Evolutionary conservation across 1,284 basidiomycete genomes (phyloP).

Genomic region (Naganishia sp.): DNA sequence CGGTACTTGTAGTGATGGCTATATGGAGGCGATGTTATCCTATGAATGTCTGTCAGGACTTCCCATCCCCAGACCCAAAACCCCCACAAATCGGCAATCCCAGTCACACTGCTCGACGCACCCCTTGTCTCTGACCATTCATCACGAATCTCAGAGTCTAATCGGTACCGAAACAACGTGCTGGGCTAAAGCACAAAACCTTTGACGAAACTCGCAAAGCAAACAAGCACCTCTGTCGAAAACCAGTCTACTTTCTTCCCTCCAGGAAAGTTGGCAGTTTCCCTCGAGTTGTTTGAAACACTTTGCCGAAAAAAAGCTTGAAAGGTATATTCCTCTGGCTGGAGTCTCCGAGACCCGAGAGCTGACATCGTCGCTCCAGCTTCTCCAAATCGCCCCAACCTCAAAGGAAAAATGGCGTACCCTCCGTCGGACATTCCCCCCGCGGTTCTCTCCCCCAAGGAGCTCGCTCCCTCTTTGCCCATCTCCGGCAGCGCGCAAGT

Average conservation of each 20-base stretch:
- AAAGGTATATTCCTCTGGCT: background rate
- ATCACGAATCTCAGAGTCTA: slow-evolving; percentile 10
- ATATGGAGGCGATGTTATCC: slow-evolving; percentile 11
- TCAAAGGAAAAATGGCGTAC: slow-evolving; percentile 24
- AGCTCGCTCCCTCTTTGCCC: slow-evolving; percentile 31
- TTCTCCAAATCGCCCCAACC: slow-evolving; percentile 7
- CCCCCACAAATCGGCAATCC: slow-evolving; percentile 31
- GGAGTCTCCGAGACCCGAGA: background rate
- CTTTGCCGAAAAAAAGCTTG: slow-evolving; percentile 7
- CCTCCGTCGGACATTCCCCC: slow-evolving; percentile 25
- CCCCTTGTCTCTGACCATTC: slow-evolving; percentile 22
- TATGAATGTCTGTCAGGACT: background rate
- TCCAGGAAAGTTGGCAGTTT: slow-evolving; percentile 23
- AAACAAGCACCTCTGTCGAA: background rate
- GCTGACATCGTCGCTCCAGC: background rate
- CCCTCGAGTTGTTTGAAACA: background rate
- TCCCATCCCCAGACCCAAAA: slow-evolving; percentile 10
- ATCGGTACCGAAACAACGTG: slow-evolving; percentile 18
- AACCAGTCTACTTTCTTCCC: slow-evolving; percentile 22
- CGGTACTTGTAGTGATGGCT: slow-evolving; percentile 9
- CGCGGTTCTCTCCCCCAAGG: slow-evolving; percentile 22
- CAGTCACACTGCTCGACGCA: slow-evolving; percentile 27
- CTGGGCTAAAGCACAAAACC: slow-evolving; percentile 25
- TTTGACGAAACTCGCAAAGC: background rate
- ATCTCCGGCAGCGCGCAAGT: slow-evolving; percentile 26